These are phyloP conservation scores for Geosmithia flava DNA, from an alignment of 2,329 filamentous ascomycete genomes.

Conservation along the genomic window DNA sequence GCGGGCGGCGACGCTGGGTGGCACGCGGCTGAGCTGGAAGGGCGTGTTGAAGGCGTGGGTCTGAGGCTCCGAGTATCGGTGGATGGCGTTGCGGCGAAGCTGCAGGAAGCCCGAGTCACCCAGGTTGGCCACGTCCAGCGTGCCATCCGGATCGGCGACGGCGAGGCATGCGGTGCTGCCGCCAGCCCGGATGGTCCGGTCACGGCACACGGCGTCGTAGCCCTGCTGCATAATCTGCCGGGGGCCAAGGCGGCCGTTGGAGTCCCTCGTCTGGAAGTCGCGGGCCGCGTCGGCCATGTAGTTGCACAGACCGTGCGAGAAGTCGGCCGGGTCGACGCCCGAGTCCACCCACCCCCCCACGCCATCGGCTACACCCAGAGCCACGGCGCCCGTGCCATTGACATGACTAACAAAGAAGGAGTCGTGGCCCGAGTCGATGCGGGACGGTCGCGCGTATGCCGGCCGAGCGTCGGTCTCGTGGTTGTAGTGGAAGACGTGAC, in stretches of 20 bases:
- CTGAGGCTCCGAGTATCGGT: conserved; percentile 72
- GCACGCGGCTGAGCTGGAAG: conserved; percentile 84
- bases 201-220: conserved; percentile 69
- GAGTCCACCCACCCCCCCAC: conserved; percentile 93
- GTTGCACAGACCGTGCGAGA: conserved; percentile 85
- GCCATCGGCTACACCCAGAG: conserved; percentile 85
- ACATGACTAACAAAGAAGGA: conserved; percentile 84
- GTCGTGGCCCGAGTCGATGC: conserved; percentile 81
- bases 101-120: conserved; percentile 92
- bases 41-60: conserved; percentile 98
- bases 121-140: conserved; percentile 79
- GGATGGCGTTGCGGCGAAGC: conserved; percentile 72
- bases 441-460: conserved; percentile 21
- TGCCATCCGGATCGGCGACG: conserved; percentile 59
- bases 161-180: conserved; percentile 91
- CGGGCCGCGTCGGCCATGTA: conserved; percentile 76
- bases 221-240: conserved; percentile 67
- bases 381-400: conserved; percentile 58
- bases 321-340: conserved; percentile 87
- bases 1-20: conserved; percentile 64
- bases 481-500: conserved; percentile 62
- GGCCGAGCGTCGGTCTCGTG: conserved; percentile 32
- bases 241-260: conserved; percentile 37
- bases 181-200: conserved; percentile 63
- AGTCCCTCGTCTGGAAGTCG: conserved; percentile 30